A percentile compares a stretch with the other conserved stretches of the same genome.
Evolutionary conservation across 768 basidiomycete genomes (phyloP).

Genomic region (Galerina sulciceps): DNA sequence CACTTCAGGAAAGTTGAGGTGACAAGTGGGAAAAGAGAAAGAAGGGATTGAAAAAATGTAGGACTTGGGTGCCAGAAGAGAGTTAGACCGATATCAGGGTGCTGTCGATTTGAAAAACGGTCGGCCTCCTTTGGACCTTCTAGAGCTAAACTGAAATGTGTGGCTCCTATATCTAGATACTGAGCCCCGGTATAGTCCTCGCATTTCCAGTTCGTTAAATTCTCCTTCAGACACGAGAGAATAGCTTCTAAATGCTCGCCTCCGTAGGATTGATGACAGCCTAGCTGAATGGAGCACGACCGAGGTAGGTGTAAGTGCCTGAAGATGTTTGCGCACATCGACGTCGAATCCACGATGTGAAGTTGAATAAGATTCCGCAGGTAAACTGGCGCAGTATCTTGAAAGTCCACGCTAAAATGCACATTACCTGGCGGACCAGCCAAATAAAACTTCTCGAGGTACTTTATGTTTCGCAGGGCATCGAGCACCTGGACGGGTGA

Average conservation of each 20-base stretch:
- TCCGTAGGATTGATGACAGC: slow-evolving; percentile 10
- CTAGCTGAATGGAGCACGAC: slow-evolving; percentile 18
- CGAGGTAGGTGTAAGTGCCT: slow-evolving; percentile 13
- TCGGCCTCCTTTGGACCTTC: slow-evolving; percentile 8
- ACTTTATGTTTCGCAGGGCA: slow-evolving; percentile 16
- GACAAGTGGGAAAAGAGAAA: neutral
- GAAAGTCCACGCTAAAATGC: neutral
- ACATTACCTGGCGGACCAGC: slow-evolving; percentile 3
- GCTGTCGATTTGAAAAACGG: neutral
- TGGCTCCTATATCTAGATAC: slow-evolving; percentile 15
- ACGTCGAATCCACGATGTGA: slow-evolving; percentile 13
- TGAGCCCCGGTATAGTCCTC: slow-evolving; percentile 20
- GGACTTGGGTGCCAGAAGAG: slow-evolving; percentile 12
- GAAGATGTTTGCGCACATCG: slow-evolving; percentile 20
- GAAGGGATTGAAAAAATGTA: neutral
- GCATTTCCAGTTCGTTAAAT: slow-evolving; percentile 17
- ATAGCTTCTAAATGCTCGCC: slow-evolving; percentile 14
- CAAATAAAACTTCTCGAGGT: slow-evolving; percentile 17
- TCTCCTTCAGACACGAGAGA: slow-evolving; percentile 7
- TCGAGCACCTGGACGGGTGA: slow-evolving; percentile 16
- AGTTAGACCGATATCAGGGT: slow-evolving; percentile 13
- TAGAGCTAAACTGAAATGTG: slow-evolving; percentile 12
- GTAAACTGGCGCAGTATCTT: neutral
- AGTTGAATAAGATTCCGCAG: slow-evolving; percentile 14
- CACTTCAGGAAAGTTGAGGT: neutral